phyloP scores from a whole-genome alignment of 345 rosid species.

The Gossypium australe region DNA sequence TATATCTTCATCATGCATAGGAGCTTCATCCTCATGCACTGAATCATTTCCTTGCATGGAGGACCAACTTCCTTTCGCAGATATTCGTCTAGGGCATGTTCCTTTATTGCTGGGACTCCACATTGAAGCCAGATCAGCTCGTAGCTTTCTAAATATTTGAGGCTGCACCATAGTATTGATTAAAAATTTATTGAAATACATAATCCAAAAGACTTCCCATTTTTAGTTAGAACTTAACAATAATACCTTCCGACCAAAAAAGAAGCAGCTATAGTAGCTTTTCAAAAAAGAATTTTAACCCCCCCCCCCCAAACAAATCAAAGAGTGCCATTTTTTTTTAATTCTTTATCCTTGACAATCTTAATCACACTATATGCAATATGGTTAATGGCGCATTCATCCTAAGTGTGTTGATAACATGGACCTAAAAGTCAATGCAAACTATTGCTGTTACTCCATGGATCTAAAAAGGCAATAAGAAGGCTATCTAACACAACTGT shows the following conservation, averaged over 20 bases:
- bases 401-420: not conserved
- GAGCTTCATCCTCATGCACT: constrained; percentile 14
- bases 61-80: constrained; percentile 24
- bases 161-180: constrained; percentile 40
- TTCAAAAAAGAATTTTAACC: not conserved
- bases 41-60: constrained; percentile 23
- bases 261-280: not conserved
- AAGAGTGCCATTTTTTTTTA: not conserved
- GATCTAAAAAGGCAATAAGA: not conserved
- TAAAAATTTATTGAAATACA: too few relatives aligned
- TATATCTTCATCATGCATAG: constrained; percentile 27
- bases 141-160: constrained; percentile 53
- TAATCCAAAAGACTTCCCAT: not conserved
- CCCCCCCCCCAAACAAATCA: not conserved
- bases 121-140: constrained; percentile 65
- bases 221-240: constrained; percentile 1
- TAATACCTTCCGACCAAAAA: not conserved
- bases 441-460: not conserved
- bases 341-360: not conserved
- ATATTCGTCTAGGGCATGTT: constrained; percentile 41
- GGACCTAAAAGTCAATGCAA: not conserved
- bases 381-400: not conserved
- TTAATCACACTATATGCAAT: not conserved
- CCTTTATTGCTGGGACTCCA: constrained; percentile 48
- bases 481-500: not conserved